Evolutionary conservation across 306 rosid genomes (phyloP), one percentile per base, ranked within the genome.

Genomic region (Casuarina glauca): DNA sequence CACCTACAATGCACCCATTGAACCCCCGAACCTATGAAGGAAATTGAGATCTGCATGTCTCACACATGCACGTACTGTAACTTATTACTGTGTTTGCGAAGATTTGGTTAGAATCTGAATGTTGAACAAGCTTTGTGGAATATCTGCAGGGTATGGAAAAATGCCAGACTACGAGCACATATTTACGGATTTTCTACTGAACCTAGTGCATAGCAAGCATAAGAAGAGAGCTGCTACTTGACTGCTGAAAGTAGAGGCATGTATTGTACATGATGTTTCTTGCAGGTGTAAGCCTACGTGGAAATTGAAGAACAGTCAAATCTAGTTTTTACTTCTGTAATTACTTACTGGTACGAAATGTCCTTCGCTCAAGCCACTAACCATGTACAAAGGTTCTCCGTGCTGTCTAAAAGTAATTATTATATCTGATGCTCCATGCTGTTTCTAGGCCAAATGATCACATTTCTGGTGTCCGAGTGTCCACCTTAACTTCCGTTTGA

Each of bases 141-240:
- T 2, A 19, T 4, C 74, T 76, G 81, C 84, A 81, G 84, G 90
- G 32, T 84, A 36, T 74, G 90, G 90, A 11, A 87, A 87, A 82
- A 79, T 87, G 88, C 90, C 90, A 44, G 86, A 70, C 19, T 87
- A 87, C 10, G 90, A 87, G 77, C 86, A 82, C 43, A 42, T 84
- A 39, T 87, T 87, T 74, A 87, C 90, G 19, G 90, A 87, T 57
- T 87, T 87, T 79, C 83, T 87, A 54, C 84, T 87, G 45, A 77
- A 76, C 86, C 81, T 84, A 55, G 67, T 58, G 82, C 88, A 84
- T 75, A 87, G 76, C 86, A 81, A 84, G 74, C 70, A n/a, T 76
- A 84, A 84, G 86, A 86, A 83, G 87, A 84, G 78, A 72, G 72
- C 64, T 45, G 12, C 44, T 8, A 38, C 75, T 36, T 64, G 60